These are phyloP conservation scores for Pichia sp. DNA, from an alignment of 1,139 yeast genomes.

Conservation along the genomic window DNA sequence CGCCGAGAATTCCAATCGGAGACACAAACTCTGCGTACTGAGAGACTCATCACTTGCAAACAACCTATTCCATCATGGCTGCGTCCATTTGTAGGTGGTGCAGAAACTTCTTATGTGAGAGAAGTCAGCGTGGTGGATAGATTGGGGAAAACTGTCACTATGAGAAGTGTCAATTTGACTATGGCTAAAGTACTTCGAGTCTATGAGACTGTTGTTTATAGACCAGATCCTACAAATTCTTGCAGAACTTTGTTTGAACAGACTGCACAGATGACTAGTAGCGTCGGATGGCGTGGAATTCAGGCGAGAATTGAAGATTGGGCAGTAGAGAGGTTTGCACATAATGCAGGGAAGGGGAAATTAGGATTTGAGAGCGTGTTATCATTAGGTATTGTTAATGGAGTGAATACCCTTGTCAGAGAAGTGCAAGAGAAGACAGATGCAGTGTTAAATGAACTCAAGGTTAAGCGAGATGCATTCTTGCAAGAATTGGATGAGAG, in stretches of 20 bases:
- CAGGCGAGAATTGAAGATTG: slow-evolving; percentile 88
- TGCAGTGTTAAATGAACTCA: slow-evolving; percentile 29
- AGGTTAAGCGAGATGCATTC: slow-evolving; percentile 14
- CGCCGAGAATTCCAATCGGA: slow-evolving; percentile 57
- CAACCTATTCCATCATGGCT: slow-evolving; percentile 88
- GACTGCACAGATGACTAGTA: slow-evolving; percentile 84
- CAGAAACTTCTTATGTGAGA: slow-evolving; percentile 70
- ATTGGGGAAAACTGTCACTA: slow-evolving; percentile 50
- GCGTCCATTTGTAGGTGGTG: slow-evolving; percentile 63
- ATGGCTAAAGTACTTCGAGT: slow-evolving; percentile 72
- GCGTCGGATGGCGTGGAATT: slow-evolving; percentile 58
- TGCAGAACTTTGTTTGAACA: slow-evolving; percentile 62
- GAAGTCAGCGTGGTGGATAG: slow-evolving; percentile 86
- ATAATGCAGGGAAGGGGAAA: slow-evolving; percentile 78
- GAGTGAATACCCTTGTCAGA: slow-evolving; percentile 13
- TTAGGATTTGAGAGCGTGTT: slow-evolving; percentile 84
- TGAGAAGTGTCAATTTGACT: slow-evolving; percentile 86
- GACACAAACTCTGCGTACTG: slow-evolving; percentile 61
- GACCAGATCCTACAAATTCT: slow-evolving; percentile 54
- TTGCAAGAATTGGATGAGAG: slow-evolving; percentile 33
- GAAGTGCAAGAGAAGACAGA: slow-evolving; percentile 15
- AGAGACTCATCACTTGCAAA: slow-evolving; percentile 81
- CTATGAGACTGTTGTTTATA: slow-evolving; percentile 75
- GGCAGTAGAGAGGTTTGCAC: slow-evolving; percentile 83
- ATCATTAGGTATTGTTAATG: slow-evolving; percentile 21